Evolutionary conservation across 495 filamentous ascomycete genomes (phyloP).

Genomic region (Penicillium daleae): DNA sequence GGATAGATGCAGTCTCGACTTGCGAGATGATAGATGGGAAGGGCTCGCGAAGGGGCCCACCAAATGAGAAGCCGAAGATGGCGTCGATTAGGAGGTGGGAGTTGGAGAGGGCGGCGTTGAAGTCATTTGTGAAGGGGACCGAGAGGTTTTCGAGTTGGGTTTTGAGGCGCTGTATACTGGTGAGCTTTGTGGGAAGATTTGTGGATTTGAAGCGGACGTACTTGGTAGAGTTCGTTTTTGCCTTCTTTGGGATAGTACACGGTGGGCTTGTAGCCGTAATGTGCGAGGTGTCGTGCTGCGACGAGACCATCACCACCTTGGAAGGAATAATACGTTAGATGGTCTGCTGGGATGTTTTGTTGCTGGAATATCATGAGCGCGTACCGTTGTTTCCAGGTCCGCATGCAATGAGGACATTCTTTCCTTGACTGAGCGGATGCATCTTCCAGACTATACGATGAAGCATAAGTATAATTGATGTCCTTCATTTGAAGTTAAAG

Average conservation of each 20-base stretch:
- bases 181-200: neutral
- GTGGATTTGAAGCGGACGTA: slow-evolving; percentile 31
- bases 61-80: slow-evolving; percentile 96
- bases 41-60: slow-evolving; percentile 87
- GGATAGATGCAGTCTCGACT: slow-evolving; percentile 69
- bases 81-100: slow-evolving; percentile 87
- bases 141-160: slow-evolving; percentile 82
- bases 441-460: slow-evolving; percentile 44
- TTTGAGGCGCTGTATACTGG: slow-evolving; percentile 64
- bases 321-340: slow-evolving; percentile 12
- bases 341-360: neutral
- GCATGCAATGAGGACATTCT: slow-evolving; percentile 81
- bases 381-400: slow-evolving; percentile 94
- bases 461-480: neutral
- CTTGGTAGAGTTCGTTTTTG: slow-evolving; percentile 88
- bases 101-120: slow-evolving; percentile 62
- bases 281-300: slow-evolving; percentile 88
- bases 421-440: slow-evolving; percentile 74
- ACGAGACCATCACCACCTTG: slow-evolving; percentile 92
- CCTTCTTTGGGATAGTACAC: slow-evolving; percentile 92
- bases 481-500: neutral
- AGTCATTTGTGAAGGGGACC: slow-evolving; percentile 85
- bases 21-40: slow-evolving; percentile 80
- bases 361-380: slow-evolving; percentile 15
- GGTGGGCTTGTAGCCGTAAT: slow-evolving; percentile 88